Evolutionary conservation across 78 protist species (phyloP).

Genomic region (Polysphondylium violaceum): DNA sequence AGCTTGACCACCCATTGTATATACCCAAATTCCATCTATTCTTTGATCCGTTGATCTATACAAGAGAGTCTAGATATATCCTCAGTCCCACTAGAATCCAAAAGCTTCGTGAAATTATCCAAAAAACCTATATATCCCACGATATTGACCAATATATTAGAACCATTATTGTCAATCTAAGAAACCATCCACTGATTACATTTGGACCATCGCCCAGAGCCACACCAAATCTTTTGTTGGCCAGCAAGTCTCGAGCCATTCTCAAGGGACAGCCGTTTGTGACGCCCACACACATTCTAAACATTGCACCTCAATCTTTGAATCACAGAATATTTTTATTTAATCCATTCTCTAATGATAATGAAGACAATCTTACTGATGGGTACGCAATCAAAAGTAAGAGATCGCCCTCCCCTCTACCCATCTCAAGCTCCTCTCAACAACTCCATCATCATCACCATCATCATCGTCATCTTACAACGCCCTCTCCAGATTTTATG

Average conservation of each 20-base stretch:
- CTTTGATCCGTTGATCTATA: not conserved
- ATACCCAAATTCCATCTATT: slow-evolving; percentile 30
- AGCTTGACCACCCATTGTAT: slow-evolving; percentile 13
- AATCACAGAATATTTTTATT: slow-evolving; percentile 64
- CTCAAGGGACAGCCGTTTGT: slow-evolving; percentile 55
- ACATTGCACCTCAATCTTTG: slow-evolving; percentile 34
- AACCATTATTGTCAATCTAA: slow-evolving; percentile 41
- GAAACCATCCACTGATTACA: slow-evolving; percentile 65
- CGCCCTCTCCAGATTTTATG: not conserved
- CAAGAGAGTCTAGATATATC: slow-evolving; percentile 16
- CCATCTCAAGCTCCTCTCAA: not conserved
- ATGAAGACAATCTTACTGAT: not conserved
- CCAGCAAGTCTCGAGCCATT: slow-evolving; percentile 7
- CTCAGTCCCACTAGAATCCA: slow-evolving; percentile 24
- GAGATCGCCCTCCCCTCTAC: too few species aligned
- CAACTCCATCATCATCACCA: slow-evolving; percentile 13
- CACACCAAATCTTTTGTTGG: slow-evolving; percentile 46
- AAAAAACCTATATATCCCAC: slow-evolving; percentile 40
- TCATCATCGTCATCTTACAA: not conserved
- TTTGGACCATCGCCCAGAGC: slow-evolving; percentile 81
- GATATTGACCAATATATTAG: slow-evolving; percentile 75
- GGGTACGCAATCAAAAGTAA: not conserved
- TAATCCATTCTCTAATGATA: slow-evolving; percentile 55
- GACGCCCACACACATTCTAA: slow-evolving; percentile 60
- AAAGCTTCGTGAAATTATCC: not conserved